Evolutionary conservation across 164 flowering plant genomes (phyloP).

Genomic region (Echeveria elegans): DNA sequence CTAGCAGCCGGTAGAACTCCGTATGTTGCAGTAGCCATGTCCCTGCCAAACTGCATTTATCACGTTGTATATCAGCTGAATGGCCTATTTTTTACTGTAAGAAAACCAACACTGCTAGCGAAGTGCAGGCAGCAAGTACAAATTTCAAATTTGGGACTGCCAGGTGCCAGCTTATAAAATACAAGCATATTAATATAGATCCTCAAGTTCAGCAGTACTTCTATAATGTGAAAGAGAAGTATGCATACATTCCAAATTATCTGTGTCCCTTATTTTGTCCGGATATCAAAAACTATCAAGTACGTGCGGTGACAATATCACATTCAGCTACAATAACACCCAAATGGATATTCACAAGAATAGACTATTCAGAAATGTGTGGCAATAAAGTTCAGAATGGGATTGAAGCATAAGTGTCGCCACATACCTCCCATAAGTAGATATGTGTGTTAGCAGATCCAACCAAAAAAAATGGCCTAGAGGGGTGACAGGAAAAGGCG

Average conservation of each 20-base stretch:
- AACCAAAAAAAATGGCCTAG: conserved; percentile 83
- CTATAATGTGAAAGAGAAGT: neutral
- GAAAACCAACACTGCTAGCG: neutral
- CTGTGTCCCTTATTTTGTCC: neutral
- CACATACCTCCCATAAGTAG: conserved; percentile 93
- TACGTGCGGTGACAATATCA: neutral
- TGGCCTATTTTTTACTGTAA: neutral
- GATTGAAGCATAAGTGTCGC: neutral
- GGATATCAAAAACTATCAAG: neutral
- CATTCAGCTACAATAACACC: neutral
- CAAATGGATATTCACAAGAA: neutral
- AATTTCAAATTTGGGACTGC: neutral
- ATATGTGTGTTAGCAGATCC: conserved; percentile 89
- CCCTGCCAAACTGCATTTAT: conserved; percentile 77
- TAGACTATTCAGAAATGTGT: neutral
- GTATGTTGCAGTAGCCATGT: conserved; percentile 90
- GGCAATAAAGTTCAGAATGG: neutral
- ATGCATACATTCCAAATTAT: neutral
- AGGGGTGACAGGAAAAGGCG: conserved; percentile 87
- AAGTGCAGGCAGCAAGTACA: neutral
- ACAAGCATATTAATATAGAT: neutral
- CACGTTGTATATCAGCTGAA: conserved; percentile 11
- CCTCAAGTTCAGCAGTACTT: neutral
- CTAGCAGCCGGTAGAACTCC: conserved; percentile 96
- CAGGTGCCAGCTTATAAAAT: neutral